Base-by-base conservation (phyloP, 164 flowering plant species). In the Platanus orientalis region DNA sequence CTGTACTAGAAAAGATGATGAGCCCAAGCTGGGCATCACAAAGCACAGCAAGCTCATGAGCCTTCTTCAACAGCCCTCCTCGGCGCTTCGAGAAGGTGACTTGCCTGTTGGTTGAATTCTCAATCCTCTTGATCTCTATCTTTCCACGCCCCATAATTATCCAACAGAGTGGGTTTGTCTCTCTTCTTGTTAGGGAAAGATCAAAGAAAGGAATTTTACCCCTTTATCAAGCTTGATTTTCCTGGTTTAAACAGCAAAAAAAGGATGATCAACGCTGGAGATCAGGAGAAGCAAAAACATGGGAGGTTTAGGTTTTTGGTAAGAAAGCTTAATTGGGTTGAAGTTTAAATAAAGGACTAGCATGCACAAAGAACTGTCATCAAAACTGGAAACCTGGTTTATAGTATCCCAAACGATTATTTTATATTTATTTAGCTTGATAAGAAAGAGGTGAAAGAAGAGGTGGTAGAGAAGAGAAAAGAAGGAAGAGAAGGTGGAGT, bases 1-100 rank as follows among this genome's bases (percentile, higher is more conserved):
- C 82, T 7, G 75, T 69, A 64, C 64, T 64, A 0, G 84, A 81
- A 76, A 81, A 78, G 72, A 81, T 40, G 73, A 81, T 68, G 74
- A 78, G 73, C 6, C 76, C 84, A 16, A 80, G 73, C 55, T 80
- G 84, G 16, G 84, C 84, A 70, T 80, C 84, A 20, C 84, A 80
- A 3, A 80, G 80, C 23, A 80, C 75, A 4, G 81, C 68, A 12
- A 80, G 84, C 50, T 80, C 84, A 60, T 66, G 78, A 14, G 84
- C 78, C 67, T 80, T 80, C 78, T 80, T 80, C 71, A 80, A 45
- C 20, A 80, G 72, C 20, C 84, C 84, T 16, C 71, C 71, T 57
- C 84, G 58, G 16, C 81, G 61, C 68, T 80, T 80, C 1, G 82
- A 74, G 69, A 81, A 81, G 64, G 84, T 78, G 7, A 78, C 82